A percentile compares a stretch with the other conserved stretches of the same genome.
Conservation (phyloP, 495 filamentous ascomycete species). For the Talaromyces borbonicus region DNA sequence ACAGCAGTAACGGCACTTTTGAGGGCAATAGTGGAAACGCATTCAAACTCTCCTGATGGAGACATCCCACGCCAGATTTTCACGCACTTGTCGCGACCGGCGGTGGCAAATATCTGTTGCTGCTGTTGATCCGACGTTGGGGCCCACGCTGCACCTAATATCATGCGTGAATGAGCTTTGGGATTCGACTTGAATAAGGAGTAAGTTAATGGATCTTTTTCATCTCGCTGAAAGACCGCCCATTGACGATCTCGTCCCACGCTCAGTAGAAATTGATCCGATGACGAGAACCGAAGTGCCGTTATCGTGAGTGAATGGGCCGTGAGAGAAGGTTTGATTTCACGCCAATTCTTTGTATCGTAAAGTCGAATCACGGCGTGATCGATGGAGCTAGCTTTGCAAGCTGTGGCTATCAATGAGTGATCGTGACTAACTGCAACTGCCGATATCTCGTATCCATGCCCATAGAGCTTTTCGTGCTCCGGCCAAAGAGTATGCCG, state of each 20-base stretch:
- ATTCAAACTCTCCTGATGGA: constrained; percentile 21
- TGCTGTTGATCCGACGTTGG: constrained; percentile 27
- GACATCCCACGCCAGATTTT: constrained; percentile 58
- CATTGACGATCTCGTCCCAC: constrained; percentile 89
- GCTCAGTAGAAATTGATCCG: constrained; percentile 68
- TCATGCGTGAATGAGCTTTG: constrained; percentile 86
- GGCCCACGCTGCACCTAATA: constrained; percentile 76
- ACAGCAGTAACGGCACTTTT: constrained; percentile 65
- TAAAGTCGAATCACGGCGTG: constrained; percentile 92
- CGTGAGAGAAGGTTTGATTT: constrained; percentile 69
- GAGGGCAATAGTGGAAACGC: constrained; percentile 43
- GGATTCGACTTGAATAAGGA: constrained; percentile 50
- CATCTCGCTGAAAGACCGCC: constrained; percentile 57
- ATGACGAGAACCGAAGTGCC: constrained; percentile 62
- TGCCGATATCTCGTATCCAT: constrained; percentile 95
- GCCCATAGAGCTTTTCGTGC: constrained; percentile 92
- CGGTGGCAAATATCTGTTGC: constrained; percentile 61
- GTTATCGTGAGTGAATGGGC: constrained; percentile 82
- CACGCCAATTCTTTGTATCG: constrained; percentile 75
- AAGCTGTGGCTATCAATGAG: constrained; percentile 77
- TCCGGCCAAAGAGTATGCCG: constrained; percentile 94
- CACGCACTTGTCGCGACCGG: constrained; percentile 74
- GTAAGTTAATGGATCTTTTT: constrained; percentile 36
- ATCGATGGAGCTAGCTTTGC: constrained; percentile 81
- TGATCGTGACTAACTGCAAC: constrained; percentile 72